Evolutionary conservation across 768 basidiomycete genomes (phyloP), one percentile per base, ranked within the genome.

Genomic region (Tephrocybe sp.): DNA sequence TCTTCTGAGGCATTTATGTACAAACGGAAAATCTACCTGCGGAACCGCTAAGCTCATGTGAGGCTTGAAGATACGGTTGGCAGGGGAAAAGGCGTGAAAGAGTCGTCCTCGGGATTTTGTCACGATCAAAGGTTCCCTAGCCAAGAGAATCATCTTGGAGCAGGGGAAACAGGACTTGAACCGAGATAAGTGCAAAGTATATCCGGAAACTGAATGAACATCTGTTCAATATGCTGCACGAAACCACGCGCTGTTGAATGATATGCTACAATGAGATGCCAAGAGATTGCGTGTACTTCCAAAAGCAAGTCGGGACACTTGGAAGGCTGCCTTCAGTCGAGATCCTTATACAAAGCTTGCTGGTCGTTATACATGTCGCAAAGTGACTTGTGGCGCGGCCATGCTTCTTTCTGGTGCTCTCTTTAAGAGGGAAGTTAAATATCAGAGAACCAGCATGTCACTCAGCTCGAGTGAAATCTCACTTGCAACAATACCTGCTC

Each of bases 171-270:
- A 38, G 30, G 18, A 18, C 22, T 34, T 34, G 33, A 27, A 25
- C 45, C 45, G 45, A 46, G 38, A 38, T 37, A 38, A 22, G 38
- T 22, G 31, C 43, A 45, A 25, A 6, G 33, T 45, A 34, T 34
- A 23, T 46, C 33, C 45, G 45, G 31, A 8, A 23, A 7, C 33
- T 21, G 13, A 4, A 6, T 34, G 8, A 4, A 34, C 5, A 15
- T 34, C 33, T 4, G n/a, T n/a, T n/a, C n/a, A n/a, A n/a, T n/a
- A n/a, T n/a, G n/a, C n/a, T n/a, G n/a, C n/a, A n/a, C n/a, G n/a
- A n/a, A 34, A 12, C 33, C 9, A 34, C 33, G 15, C 4, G 33
- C 15, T 34, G 15, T 34, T n/a, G 15, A 34, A 29, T 29, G 27
- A 29, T 15, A 10, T 34, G 15, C 11, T 34, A 34, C 33, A 34